A percentile compares a stretch with the other conserved stretches of the same genome.
phyloP scores from a whole-genome alignment of 1,139 yeast genomes.

The Yamadazyma trypodendri region DNA sequence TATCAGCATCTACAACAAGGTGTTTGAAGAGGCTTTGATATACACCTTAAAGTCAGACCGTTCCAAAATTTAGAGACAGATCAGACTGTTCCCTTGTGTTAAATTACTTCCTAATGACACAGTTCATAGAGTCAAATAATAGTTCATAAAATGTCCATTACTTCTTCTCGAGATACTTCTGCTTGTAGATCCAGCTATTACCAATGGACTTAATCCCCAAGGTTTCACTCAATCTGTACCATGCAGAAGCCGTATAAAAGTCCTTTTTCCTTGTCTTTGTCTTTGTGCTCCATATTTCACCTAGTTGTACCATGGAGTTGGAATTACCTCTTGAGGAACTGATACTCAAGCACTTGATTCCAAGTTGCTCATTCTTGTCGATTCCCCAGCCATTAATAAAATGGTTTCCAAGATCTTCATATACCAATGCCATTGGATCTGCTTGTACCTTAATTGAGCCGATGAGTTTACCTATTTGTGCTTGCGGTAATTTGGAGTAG shows the following conservation, averaged over 20 bases:
- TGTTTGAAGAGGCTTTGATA: slow-evolving; percentile 13
- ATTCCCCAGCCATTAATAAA: slow-evolving; percentile 61
- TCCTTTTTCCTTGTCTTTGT: slow-evolving; percentile 60
- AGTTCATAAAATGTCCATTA: background rate
- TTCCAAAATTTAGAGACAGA: too few relatives aligned
- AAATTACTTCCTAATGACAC: too few relatives aligned
- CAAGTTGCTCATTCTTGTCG: slow-evolving; percentile 55
- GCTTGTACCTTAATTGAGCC: slow-evolving; percentile 26
- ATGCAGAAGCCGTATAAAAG: slow-evolving; percentile 62
- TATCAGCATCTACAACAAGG: slow-evolving; percentile 24
- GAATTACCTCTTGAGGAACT: slow-evolving; percentile 71
- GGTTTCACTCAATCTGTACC: slow-evolving; percentile 66
- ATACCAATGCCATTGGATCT: slow-evolving; percentile 33
- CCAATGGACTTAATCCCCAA: slow-evolving; percentile 67
- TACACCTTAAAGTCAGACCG: slow-evolving; percentile 23
- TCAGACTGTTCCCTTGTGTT: too few relatives aligned
- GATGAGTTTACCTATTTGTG: slow-evolving; percentile 28
- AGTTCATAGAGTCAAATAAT: background rate
- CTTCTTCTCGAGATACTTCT: slow-evolving; percentile 49
- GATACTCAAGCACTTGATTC: slow-evolving; percentile 59
- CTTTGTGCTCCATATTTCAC: slow-evolving; percentile 64
- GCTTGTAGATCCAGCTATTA: slow-evolving; percentile 77
- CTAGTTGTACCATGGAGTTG: slow-evolving; percentile 71
- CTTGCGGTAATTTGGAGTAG: slow-evolving; percentile 26
- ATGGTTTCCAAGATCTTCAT: slow-evolving; percentile 61